Evolutionary conservation across 2,329 filamentous ascomycete genomes (phyloP), one percentile per base, ranked within the genome.

Genomic region (Meredithiella fracta): DNA sequence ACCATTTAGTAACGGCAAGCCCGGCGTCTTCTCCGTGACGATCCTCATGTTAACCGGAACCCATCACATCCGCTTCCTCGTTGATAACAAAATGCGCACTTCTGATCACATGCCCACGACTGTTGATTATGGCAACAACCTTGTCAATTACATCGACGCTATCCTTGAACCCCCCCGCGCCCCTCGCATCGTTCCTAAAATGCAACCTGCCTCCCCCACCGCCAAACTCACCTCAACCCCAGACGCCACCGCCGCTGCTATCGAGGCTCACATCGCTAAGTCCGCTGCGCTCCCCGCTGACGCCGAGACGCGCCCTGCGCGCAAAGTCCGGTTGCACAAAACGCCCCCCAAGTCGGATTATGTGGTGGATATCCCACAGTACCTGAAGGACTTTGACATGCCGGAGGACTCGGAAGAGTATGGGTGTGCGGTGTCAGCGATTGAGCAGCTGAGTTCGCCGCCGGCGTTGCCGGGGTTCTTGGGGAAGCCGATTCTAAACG

Each of bases 131-230:
- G 94, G 89, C 61, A 97, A 97, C 71, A 94, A 95, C 66, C 75
- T 98, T 17, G 91, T 98, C 69, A 98, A 98, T 70, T 98, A 97
- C 67, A 87, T 98, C 65, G 92, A 98, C 71, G 86, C 97, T 42
- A 29, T 50, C 8, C 80, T 86, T 37, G 83, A 89, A 56, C 84
- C 90, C 64, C 69, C 82, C 29, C 72, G 73, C 63, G 26, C 53
- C 7, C 47, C 52, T 15, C 40, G 61, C 5, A 26, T 59, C 23
- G 29, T 47, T 6, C 34, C 40, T 23, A 56, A 49, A 20, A 47
- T 58, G 5, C 72, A 68, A 11, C 66, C 54, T 20, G 44, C 44
- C 6, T 17, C 50, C 34, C 7, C 40, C 22, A 29, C 42, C 26
- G 49, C 44, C n/a, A 29, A 49, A 9, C 17, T 47, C 4, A 31